Conservation (phyloP, 73 alveolate species). For the Blepharisma japonicum region DNA sequence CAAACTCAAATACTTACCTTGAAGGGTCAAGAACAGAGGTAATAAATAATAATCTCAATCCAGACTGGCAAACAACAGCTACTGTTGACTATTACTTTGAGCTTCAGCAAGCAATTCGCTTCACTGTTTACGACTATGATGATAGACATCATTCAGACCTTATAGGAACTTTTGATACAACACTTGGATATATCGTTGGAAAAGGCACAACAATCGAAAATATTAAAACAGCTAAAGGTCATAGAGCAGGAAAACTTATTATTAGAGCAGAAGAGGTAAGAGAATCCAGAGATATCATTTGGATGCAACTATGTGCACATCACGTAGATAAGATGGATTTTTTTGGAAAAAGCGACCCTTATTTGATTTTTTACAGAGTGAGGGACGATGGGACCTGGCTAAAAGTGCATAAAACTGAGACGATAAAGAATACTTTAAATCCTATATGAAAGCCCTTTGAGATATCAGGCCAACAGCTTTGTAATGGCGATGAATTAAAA, state of each 20-base stretch:
- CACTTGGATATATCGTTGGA: constrained; percentile 76
- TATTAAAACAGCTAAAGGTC: constrained; percentile 37
- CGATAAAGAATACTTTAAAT: constrained; percentile 39
- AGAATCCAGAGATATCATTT: constrained; percentile 42
- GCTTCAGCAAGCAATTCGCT: constrained; percentile 55
- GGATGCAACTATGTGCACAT: constrained; percentile 34
- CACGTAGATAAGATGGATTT: constrained; percentile 42
- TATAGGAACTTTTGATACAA: constrained; percentile 60
- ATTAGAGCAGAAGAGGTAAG: constrained; percentile 52
- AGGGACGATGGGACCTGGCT: constrained; percentile 35
- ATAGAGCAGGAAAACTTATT: constrained; percentile 54
- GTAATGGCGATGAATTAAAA: constrained; percentile 50
- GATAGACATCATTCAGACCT: constrained; percentile 52
- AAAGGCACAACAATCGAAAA: constrained; percentile 46
- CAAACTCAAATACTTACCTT: constrained; percentile 19
- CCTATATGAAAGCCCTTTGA: constrained; percentile 66
- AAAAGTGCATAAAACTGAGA: constrained; percentile 38
- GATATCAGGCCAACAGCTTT: constrained; percentile 42
- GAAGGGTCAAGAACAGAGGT: constrained; percentile 61
- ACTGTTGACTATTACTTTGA: constrained; percentile 76
- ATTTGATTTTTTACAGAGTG: constrained; percentile 29
- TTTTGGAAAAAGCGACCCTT: constrained; percentile 54
- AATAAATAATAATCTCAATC: constrained; percentile 60
- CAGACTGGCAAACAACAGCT: constrained; percentile 58
- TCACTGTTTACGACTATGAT: constrained; percentile 67